These are phyloP conservation scores for Suhomyces anneliseae DNA, from an alignment of 1,139 yeast species.

Conservation along the genomic window DNA sequence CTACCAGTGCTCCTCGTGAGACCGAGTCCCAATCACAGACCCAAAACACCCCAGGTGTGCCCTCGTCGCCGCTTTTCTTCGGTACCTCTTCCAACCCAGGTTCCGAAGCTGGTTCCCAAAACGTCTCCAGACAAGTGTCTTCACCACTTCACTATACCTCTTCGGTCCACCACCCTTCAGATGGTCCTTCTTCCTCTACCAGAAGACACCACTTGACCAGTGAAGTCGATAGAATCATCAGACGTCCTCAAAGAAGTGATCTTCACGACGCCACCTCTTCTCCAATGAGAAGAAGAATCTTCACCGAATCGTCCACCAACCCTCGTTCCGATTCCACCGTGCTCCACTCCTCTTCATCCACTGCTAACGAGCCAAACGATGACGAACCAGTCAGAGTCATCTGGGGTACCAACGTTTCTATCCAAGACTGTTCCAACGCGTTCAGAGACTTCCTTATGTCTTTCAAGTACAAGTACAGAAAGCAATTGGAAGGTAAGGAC, in stretches of 20 bases:
- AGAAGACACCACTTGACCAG: slow-evolving; percentile 34
- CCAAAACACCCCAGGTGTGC: slow-evolving; percentile 39
- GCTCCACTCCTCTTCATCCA: slow-evolving; percentile 25
- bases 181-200: slow-evolving; percentile 16
- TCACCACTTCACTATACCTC: slow-evolving; percentile 51
- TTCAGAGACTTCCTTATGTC: slow-evolving; percentile 83
- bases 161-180: slow-evolving; percentile 40
- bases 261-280: slow-evolving; percentile 44
- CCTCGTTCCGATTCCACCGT: slow-evolving; percentile 12
- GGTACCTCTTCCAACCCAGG: slow-evolving; percentile 52
- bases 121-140: slow-evolving; percentile 29
- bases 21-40: slow-evolving; percentile 41
- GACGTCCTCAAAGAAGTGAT: slow-evolving; percentile 46
- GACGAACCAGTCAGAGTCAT: slow-evolving; percentile 84
- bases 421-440: slow-evolving; percentile 76
- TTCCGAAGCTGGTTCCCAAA: slow-evolving; percentile 30
- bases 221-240: slow-evolving; percentile 44
- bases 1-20: slow-evolving; percentile 18
- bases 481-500: slow-evolving; percentile 51
- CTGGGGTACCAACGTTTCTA: slow-evolving; percentile 98
- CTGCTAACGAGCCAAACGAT: slow-evolving; percentile 28
- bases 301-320: slow-evolving; percentile 21
- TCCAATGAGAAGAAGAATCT: slow-evolving; percentile 41
- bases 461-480: slow-evolving; percentile 77
- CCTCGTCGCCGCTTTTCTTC: slow-evolving; percentile 69